A percentile compares a stretch with the other conserved stretches of the same genome.
Evolutionary conservation across 192 early-diverging fungal species (phyloP).

Genomic region (Podila clonocystis): DNA sequence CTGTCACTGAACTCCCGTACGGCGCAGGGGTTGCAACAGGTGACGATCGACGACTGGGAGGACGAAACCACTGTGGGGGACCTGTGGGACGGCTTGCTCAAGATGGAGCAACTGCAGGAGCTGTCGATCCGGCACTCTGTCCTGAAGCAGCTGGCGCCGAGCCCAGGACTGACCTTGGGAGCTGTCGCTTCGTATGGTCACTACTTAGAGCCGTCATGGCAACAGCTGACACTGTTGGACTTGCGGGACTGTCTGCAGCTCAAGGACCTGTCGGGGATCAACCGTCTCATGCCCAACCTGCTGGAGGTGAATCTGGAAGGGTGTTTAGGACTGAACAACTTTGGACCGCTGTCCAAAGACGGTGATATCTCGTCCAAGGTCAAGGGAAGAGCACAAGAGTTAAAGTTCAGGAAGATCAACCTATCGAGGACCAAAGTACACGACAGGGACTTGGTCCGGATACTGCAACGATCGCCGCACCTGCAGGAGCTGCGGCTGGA

Average conservation of each 20-base stretch:
- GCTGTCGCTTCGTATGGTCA: no score
- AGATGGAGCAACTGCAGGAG: neutral
- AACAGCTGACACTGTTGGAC: constrained; percentile 13
- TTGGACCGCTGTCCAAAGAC: neutral
- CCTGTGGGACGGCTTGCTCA: neutral
- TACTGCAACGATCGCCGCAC: constrained; percentile 16
- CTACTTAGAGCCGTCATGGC: constrained; percentile 1
- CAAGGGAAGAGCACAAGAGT: neutral
- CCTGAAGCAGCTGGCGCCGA: neutral
- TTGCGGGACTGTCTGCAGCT: constrained; percentile 20
- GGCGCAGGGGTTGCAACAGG: neutral
- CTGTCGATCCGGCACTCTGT: constrained; percentile 6
- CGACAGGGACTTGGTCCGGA: constrained; percentile 21
- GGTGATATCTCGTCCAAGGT: neutral
- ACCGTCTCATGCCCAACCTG: neutral
- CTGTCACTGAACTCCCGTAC: neutral
- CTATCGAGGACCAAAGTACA: constrained; percentile 14
- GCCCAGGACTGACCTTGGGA: neutral
- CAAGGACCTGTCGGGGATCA: constrained; percentile 16
- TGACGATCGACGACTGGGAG: constrained; percentile 27
- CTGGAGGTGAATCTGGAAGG: constrained; percentile 17
- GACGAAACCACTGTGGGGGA: neutral
- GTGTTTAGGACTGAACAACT: constrained; percentile 8
- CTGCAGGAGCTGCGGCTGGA: constrained; percentile 33
- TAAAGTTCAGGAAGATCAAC: neutral